Base-by-base conservation (phyloP, 306 rosid genomes). In the Prunus mongolica region DNA sequence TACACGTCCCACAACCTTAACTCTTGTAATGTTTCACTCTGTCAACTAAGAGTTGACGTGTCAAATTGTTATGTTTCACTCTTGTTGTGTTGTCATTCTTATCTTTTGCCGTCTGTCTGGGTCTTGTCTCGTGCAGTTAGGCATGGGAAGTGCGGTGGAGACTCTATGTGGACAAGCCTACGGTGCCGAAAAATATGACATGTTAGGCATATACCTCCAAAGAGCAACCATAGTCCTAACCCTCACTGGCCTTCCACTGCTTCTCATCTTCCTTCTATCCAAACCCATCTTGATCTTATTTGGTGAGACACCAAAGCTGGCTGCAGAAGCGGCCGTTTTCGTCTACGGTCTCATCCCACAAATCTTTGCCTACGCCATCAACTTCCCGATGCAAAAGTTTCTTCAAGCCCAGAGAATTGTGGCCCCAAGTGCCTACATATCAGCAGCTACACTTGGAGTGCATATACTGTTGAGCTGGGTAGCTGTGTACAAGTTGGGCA, bases 71-170 rank as follows among this genome's bases (percentile, higher is more conserved):
- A 32, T 32, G 1, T 32, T 32, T 32, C 38, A 1, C 38, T 32
- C 7, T 7, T 28, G 30, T 50, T 54, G 3, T 9, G 27, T 55
- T 55, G 61, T 55, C 61, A 9, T n/a, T 55, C 61, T 55, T n/a
- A n/a, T 55, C 27, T 55, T 24, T 9, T 55, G n/a, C 1, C 15
- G 4, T 38, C 27, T 25, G 14, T 15, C 10, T 24, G 1, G 14
- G 15, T 62, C n/a, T 11, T 22, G 24, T 69, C 38, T 6, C 6
- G 0, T 25, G 61, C 85, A 92, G 95, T 76, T 92, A 22, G 97
- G 97, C 0, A 92, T 92, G 97, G 97, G 97, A 73, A 92, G 97
- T 6, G 97, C 97, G 0, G 97, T 90, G 70, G 97, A 92, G 81
- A 92, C 96, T 0, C 74, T 92, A 44, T 89, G 97, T 9, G 97